Percentiles rank a stretch among this genome's conserved stretches.
These are phyloP conservation scores for Synchytrium microbalum DNA, from an alignment of 371 early-diverging fungal genomes.

Conservation along the genomic window DNA sequence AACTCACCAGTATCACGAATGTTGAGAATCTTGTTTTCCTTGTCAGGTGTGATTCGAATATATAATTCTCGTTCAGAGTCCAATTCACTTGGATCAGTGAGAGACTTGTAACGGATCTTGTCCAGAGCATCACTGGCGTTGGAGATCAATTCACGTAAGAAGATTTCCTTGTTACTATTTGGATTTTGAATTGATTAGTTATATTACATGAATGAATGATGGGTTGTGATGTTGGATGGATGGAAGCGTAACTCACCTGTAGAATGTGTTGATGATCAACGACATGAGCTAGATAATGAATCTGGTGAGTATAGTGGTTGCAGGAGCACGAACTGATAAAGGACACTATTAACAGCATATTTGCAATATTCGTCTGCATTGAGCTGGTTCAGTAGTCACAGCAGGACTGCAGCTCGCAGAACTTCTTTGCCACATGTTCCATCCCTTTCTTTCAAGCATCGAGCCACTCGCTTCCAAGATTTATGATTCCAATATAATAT, in stretches of 20 bases:
- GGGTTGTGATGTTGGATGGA: not conserved
- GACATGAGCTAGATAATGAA: conserved; percentile 39
- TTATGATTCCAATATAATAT: too few species aligned
- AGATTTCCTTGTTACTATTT: conserved; percentile 80
- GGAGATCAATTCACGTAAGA: conserved; percentile 90
- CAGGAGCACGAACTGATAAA: not conserved
- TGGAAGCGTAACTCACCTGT: conserved; percentile 21
- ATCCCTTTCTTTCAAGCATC: too few species aligned
- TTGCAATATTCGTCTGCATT: too few species aligned
- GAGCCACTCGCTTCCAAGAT: too few species aligned
- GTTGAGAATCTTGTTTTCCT: conserved; percentile 58
- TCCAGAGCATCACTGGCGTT: conserved; percentile 95
- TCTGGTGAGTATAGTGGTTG: not conserved
- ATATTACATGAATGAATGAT: not conserved
- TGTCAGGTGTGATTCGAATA: conserved; percentile 81
- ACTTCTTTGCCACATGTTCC: too few species aligned
- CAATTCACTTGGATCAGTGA: conserved; percentile 71
- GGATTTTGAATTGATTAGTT: conserved; percentile 1
- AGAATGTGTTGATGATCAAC: conserved; percentile 62
- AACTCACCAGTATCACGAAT: conserved; percentile 47
- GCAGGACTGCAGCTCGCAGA: too few species aligned
- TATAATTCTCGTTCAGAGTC: conserved; percentile 68
- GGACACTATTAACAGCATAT: too few species aligned
- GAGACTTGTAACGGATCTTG: conserved; percentile 82
- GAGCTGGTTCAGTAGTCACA: too few species aligned